These are phyloP conservation scores for Litchi chinensis DNA, from an alignment of 345 rosid genomes.

Conservation along the genomic window DNA sequence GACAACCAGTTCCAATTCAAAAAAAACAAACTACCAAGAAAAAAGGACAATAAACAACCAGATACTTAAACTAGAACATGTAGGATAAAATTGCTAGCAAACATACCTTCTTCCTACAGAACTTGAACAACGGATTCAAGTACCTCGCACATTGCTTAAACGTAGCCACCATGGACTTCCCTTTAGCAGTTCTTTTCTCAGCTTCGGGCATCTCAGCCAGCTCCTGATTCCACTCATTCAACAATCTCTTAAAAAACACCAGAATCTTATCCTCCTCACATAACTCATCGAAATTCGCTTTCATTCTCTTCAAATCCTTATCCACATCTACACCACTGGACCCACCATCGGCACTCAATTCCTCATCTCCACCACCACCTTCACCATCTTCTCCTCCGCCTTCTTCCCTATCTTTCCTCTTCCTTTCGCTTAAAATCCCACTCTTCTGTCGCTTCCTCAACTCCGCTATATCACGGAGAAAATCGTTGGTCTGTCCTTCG, in stretches of 20 bases:
- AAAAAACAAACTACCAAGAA: neutral
- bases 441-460: conserved; percentile 90
- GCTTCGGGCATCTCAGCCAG: conserved; percentile 71
- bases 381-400: conserved; percentile 73
- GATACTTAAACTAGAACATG: neutral
- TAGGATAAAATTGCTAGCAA: neutral
- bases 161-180: conserved; percentile 90
- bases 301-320: conserved; percentile 85
- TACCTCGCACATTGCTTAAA: conserved; percentile 97
- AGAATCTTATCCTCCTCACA: conserved; percentile 93
- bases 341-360: conserved; percentile 82
- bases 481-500: conserved; percentile 98
- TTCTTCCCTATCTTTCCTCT: conserved; percentile 83
- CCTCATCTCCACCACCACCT: conserved; percentile 75
- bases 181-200: conserved; percentile 89
- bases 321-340: conserved; percentile 86
- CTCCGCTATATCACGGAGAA: conserved; percentile 89
- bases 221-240: conserved; percentile 97
- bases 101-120: conserved; percentile 94
- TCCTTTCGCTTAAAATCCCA: conserved; percentile 70
- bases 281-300: conserved; percentile 79
- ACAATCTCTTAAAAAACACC: conserved; percentile 83
- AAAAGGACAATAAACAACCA: neutral
- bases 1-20: neutral
- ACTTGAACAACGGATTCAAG: conserved; percentile 86